Conservation (phyloP, 306 rosid genomes). For the Calophaca sinica region DNA sequence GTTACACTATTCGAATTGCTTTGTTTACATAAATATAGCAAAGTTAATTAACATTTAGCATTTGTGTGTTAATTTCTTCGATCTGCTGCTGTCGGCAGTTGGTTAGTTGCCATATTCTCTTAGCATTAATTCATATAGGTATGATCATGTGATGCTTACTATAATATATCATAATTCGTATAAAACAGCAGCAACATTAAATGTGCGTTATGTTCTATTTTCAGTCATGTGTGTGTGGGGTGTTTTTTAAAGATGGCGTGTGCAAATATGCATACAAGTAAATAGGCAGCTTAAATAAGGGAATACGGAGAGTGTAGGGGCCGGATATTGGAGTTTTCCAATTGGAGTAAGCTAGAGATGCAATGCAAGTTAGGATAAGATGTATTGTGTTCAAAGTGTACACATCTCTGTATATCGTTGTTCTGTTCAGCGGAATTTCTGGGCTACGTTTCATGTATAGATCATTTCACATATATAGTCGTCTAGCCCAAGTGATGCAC, state of each 20-base stretch:
- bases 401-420: slow-evolving; percentile 41
- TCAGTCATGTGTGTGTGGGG: not conserved
- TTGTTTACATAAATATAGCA: slow-evolving; percentile 40
- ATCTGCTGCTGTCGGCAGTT: slow-evolving; percentile 20
- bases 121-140: slow-evolving; percentile 22
- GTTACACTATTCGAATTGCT: not conserved
- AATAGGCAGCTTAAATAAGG: slow-evolving; percentile 36
- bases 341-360: slow-evolving; percentile 45
- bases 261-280: slow-evolving; percentile 33
- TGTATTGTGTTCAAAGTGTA: slow-evolving; percentile 18
- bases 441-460: slow-evolving; percentile 47
- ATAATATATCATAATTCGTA: not conserved
- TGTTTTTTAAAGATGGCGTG: slow-evolving; percentile 39
- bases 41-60: slow-evolving; percentile 1
- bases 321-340: slow-evolving; percentile 48
- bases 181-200: not conserved
- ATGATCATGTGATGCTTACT: not conserved
- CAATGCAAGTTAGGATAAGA: slow-evolving; percentile 43
- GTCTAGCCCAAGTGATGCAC: not conserved
- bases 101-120: slow-evolving; percentile 5
- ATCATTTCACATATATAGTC: slow-evolving; percentile 36
- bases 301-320: slow-evolving; percentile 46
- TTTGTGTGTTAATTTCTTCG: not conserved
- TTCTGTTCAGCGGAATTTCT: slow-evolving; percentile 55
- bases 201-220: not conserved